Evolutionary conservation across 352 stramenopile species (phyloP).

Genomic region (Thalassiosira livingstoniorum): DNA sequence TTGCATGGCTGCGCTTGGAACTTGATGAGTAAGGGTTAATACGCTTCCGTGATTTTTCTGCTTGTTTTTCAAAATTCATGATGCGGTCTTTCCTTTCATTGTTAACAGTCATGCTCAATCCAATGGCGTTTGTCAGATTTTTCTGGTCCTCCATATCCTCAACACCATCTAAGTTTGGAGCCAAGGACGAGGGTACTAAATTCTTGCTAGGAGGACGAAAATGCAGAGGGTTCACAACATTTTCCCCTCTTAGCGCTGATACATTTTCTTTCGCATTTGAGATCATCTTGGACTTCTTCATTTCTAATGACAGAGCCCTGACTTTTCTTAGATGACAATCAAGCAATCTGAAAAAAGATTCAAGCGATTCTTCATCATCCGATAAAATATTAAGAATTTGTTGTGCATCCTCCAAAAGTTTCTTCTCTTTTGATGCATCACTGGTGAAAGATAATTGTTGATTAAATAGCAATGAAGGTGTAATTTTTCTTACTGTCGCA

Average conservation of each 20-base stretch:
- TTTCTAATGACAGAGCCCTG: constrained; percentile 58
- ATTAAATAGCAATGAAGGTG: constrained; percentile 41
- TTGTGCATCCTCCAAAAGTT: constrained; percentile 31
- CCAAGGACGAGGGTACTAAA: background rate
- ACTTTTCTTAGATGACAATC: constrained; percentile 42
- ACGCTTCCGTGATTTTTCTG: constrained; percentile 1
- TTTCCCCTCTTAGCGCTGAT: constrained; percentile 46
- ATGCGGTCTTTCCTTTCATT: constrained; percentile 38
- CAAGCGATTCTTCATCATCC: constrained; percentile 7
- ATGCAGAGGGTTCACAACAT: constrained; percentile 51
- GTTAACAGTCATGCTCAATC: constrained; percentile 33
- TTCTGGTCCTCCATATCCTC: constrained; percentile 44
- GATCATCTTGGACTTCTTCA: constrained; percentile 49
- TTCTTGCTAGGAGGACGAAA: constrained; percentile 46
- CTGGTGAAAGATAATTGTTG: constrained; percentile 22
- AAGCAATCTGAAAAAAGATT: constrained; percentile 45
- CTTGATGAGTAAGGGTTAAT: constrained; percentile 18
- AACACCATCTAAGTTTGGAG: constrained; percentile 23
- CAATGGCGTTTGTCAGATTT: constrained; percentile 41
- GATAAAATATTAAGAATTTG: constrained; percentile 41
- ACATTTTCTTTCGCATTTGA: constrained; percentile 53
- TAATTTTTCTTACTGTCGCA: constrained; percentile 34
- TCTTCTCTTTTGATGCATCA: constrained; percentile 32
- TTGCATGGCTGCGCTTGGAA: background rate
- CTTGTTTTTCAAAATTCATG: constrained; percentile 20